Evolutionary conservation across 2,329 filamentous ascomycete species (phyloP).

Genomic region (Ophiostoma piceae): DNA sequence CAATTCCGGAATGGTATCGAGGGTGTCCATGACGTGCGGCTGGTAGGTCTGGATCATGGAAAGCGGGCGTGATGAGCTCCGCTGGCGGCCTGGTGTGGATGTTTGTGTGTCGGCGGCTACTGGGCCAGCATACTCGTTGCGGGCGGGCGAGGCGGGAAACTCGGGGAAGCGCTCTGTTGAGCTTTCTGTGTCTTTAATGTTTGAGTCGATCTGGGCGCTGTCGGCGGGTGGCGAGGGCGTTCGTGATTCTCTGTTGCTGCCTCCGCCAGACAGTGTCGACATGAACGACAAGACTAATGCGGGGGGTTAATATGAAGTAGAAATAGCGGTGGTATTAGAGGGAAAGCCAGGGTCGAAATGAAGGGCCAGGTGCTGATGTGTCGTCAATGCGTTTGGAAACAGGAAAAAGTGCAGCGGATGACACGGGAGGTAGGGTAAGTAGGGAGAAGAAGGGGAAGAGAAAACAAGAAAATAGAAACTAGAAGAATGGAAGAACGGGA

Average conservation of each 20-base stretch:
- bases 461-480: not conserved
- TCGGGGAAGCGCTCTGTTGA: slow-evolving; percentile 25
- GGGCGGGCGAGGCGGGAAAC: slow-evolving; percentile 29
- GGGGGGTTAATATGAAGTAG: slow-evolving; percentile 23
- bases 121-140: slow-evolving; percentile 39
- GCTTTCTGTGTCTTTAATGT: not conserved
- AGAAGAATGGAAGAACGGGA: not conserved
- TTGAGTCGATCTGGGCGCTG: not conserved
- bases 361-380: not conserved
- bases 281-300: slow-evolving; percentile 77
- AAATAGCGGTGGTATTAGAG: not conserved
- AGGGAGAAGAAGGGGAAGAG: slow-evolving; percentile 21
- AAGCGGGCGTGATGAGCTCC: slow-evolving; percentile 61
- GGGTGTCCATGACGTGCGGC: slow-evolving; percentile 78
- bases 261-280: slow-evolving; percentile 63
- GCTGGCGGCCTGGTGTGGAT: slow-evolving; percentile 32
- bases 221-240: slow-evolving; percentile 13
- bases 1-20: slow-evolving; percentile 85
- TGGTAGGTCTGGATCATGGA: slow-evolving; percentile 85
- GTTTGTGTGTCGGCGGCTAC: slow-evolving; percentile 35
- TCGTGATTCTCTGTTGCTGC: slow-evolving; percentile 38
- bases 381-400: not conserved
- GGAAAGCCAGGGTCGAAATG: not conserved
- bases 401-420: not conserved
- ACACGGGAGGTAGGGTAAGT: not conserved